phyloP scores from a whole-genome alignment of 768 basidiomycete genomes.

The Amanita thiersii region DNA sequence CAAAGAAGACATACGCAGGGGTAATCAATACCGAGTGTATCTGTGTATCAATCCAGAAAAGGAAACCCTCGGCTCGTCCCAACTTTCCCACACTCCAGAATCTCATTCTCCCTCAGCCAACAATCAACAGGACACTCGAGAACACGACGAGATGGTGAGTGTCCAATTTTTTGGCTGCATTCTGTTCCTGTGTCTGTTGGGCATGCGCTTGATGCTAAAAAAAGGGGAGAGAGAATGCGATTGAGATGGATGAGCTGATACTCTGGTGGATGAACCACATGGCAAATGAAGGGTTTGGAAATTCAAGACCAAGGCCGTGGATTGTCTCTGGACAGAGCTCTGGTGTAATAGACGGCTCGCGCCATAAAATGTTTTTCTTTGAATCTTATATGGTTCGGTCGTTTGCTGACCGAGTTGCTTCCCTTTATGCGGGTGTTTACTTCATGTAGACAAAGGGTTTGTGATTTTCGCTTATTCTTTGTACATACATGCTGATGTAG shows the following conservation, averaged over 20 bases:
- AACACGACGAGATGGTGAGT: constrained; percentile 40
- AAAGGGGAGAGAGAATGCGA: constrained; percentile 12
- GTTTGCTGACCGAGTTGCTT: constrained; percentile 16
- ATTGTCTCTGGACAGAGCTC: not conserved
- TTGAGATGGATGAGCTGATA: constrained; percentile 6
- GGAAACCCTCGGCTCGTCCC: not conserved
- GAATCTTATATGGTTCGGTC: constrained; percentile 6
- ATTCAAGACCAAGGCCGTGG: too few species aligned
- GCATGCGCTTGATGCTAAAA: constrained; percentile 12
- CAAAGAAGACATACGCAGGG: too few species aligned
- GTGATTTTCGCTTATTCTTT: constrained; percentile 18
- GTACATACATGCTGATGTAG: not conserved
- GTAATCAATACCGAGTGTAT: too few species aligned
- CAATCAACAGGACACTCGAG: constrained; percentile 21
- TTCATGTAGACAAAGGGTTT: constrained; percentile 75
- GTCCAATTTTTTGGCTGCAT: constrained; percentile 13
- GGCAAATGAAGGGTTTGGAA: not conserved
- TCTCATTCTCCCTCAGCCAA: constrained; percentile 8
- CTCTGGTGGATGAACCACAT: constrained; percentile 17
- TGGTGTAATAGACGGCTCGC: constrained; percentile 1
- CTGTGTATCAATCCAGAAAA: too few species aligned
- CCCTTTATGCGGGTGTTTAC: constrained; percentile 15
- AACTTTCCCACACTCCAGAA: constrained; percentile 1
- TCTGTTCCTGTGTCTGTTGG: constrained; percentile 9
- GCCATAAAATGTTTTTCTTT: constrained; percentile 3